phyloP scores from a whole-genome alignment of 73 alveolate species.

The Paramecium biaurelia region DNA sequence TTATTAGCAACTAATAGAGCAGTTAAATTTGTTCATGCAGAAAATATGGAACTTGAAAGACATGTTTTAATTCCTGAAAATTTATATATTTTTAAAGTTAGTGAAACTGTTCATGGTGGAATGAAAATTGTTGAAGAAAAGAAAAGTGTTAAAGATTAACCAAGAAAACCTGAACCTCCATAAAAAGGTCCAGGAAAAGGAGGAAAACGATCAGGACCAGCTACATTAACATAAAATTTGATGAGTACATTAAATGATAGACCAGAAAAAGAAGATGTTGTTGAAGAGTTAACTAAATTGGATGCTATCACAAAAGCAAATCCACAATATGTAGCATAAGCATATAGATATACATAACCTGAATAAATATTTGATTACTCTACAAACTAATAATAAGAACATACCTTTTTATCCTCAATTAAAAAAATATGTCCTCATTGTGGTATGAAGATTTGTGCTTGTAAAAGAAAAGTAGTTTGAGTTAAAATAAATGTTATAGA shows the following conservation, averaged over 20 bases:
- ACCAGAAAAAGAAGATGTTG: constrained; percentile 87
- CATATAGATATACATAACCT: constrained; percentile 90
- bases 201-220: constrained; percentile 65
- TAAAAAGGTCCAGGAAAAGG: constrained; percentile 79
- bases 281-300: constrained; percentile 77
- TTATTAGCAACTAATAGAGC: constrained; percentile 61
- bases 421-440: constrained; percentile 81
- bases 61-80: constrained; percentile 64
- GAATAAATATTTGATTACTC: constrained; percentile 72
- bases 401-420: neutral
- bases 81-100: constrained; percentile 56
- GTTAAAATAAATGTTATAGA: no score
- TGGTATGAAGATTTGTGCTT: constrained; percentile 74
- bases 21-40: constrained; percentile 53
- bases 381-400: constrained; percentile 25
- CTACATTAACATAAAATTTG: constrained; percentile 82
- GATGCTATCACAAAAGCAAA: constrained; percentile 78
- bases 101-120: constrained; percentile 47
- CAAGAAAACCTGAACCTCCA: constrained; percentile 67
- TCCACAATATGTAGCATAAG: constrained; percentile 83
- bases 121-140: constrained; percentile 58
- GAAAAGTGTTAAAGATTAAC: constrained; percentile 55
- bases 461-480: constrained; percentile 69
- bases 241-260: constrained; percentile 77
- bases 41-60: constrained; percentile 53